A percentile compares a stretch with the other conserved stretches of the same genome.
Evolutionary conservation across 805 yeast species (phyloP).

Genomic region (Lipomyces japonicus): DNA sequence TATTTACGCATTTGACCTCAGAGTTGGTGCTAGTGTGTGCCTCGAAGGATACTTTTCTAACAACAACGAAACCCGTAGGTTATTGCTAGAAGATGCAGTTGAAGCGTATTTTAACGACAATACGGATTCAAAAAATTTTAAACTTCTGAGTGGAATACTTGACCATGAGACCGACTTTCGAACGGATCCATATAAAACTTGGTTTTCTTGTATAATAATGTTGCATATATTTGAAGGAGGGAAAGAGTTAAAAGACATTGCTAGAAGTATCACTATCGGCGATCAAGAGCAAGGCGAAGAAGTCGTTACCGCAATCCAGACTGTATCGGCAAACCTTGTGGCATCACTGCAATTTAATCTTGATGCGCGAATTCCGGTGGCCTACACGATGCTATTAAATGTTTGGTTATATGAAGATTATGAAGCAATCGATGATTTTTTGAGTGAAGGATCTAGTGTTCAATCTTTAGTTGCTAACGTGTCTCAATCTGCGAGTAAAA

Average conservation of each 20-base stretch:
- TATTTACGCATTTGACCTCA: conserved; percentile 75
- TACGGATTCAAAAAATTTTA: conserved; percentile 40
- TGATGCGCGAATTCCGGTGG: conserved; percentile 74
- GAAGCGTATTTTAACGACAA: conserved; percentile 22
- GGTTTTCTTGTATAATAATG: conserved; percentile 74
- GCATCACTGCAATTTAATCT: conserved; percentile 52
- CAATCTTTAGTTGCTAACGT: conserved; percentile 67
- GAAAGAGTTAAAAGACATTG: conserved; percentile 47
- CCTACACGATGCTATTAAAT: conserved; percentile 70
- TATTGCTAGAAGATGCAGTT: conserved; percentile 67
- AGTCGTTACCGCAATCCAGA: conserved; percentile 64
- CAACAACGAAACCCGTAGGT: conserved; percentile 57
- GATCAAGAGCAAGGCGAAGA: conserved; percentile 55
- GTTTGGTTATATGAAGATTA: conserved; percentile 77
- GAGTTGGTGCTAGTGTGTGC: conserved; percentile 67
- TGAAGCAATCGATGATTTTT: conserved; percentile 68
- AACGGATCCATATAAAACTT: conserved; percentile 78
- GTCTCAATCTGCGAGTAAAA: conserved; percentile 44
- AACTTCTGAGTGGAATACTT: conserved; percentile 65
- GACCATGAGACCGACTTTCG: conserved; percentile 70
- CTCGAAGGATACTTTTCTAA: conserved; percentile 64
- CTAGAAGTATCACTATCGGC: conserved; percentile 55
- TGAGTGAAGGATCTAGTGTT: conserved; percentile 61
- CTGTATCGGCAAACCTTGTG: conserved; percentile 69
- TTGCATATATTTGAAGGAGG: conserved; percentile 57